Base-by-base conservation (phyloP, 306 rosid species). In the Acmispon strigosus region DNA sequence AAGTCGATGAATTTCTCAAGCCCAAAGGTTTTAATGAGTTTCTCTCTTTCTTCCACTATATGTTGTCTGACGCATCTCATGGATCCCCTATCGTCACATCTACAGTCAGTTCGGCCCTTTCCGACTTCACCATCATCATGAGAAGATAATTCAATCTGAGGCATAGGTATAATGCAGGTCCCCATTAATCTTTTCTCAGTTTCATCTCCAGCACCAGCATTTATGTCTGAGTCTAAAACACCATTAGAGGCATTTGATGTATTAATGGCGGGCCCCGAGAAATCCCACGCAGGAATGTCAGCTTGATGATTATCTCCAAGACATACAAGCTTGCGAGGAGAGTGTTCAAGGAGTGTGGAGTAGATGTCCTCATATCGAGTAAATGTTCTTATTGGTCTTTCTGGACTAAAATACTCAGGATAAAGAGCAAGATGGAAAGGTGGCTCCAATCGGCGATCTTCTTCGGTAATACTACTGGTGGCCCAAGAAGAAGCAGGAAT, bases 281-380 rank as follows among this genome's bases (percentile, higher is more conserved):
- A 32, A 63, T 72, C 78, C 91, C 86, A 92, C 10, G 69, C 69
- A 66, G 91, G 96, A 77, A 90, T 59, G 57, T 75, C 77, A 43
- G 91, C 96, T 83, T 90, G 98, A 86, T 92, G 84, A 45, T 84
- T 24, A 37, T 84, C 82, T 73, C 98, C 96, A 36, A 88, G 39
- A 36, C 88, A 67, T 6, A 84, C 86, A 42, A 69, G 74, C 77
- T 86, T 92, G 64, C 89, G 92, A 59, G 96, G 96, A 73, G 90
- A 77, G 37, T 82, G 72, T 69, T 85, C 86, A 61, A 90, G 79
- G 32, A 90, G 90, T 52, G 85, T 36, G 62, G 86, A 80, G 78
- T 88, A 90, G 44, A 86, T 75, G 69, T 92, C 96, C 67, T 89
- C 90, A 20, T 81, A 71, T 73, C 80, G 86, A 62, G 82, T 43